phyloP scores from a whole-genome alignment of 129 eudicot genomes.

The Rutidosis leptorrhynchoides region DNA sequence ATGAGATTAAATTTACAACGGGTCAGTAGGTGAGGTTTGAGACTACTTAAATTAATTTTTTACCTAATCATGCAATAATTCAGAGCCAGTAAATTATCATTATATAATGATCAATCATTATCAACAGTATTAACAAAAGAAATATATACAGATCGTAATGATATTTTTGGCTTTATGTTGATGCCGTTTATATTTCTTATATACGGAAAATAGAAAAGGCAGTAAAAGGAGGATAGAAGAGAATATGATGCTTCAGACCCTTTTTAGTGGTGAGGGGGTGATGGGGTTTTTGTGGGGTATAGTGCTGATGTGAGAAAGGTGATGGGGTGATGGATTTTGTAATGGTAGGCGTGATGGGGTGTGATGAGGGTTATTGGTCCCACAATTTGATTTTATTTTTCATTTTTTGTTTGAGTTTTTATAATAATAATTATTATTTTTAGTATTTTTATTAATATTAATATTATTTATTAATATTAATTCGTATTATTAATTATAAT shows the following conservation, averaged over 20 bases:
- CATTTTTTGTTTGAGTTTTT: no score
- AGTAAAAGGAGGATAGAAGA: constrained; percentile 20
- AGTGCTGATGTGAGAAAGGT: no score
- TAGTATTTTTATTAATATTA: no score
- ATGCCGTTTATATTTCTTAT: neutral
- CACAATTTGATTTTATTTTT: no score
- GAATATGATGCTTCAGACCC: constrained; percentile 32
- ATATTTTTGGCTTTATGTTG: neutral
- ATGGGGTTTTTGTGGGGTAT: no score
- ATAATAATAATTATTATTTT: no score
- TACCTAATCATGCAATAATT: constrained; percentile 26
- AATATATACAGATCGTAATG: neutral
- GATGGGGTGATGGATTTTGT: no score
- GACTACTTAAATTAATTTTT: constrained; percentile 22
- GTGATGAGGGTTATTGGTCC: no score
- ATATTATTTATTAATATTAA: no score
- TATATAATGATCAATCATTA: neutral
- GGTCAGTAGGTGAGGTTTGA: constrained; percentile 24
- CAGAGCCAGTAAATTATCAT: neutral
- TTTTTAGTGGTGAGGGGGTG: no score
- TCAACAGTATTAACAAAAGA: neutral
- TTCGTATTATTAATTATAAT: no score
- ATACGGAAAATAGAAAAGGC: neutral
- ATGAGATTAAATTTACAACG: constrained; percentile 19
- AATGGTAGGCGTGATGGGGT: no score